Evolutionary conservation across 1,284 basidiomycete species (phyloP), one percentile per base, ranked within the genome.

Genomic region (Tilletia horrida): DNA sequence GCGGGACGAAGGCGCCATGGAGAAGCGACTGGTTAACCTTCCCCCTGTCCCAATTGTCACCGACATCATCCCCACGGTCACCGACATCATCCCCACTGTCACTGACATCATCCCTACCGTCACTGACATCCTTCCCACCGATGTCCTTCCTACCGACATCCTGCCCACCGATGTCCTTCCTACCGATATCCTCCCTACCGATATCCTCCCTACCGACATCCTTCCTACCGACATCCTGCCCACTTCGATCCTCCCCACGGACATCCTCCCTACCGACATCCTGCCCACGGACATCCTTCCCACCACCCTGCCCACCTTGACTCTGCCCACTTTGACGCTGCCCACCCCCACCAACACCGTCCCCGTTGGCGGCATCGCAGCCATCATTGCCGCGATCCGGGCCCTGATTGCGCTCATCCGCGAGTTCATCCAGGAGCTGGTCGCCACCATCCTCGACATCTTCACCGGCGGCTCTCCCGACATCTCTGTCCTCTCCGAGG

Each of bases 381-480:
- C 55, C 29, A 1, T 59, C 55, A 2, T 59, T 9, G 55, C 55
- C 29, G 55, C 55, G 27, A 11, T 59, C 29, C 55, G 55, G 14
- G 55, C 55, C 6, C 55, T 59, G 29, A 7, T 59, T 27, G 55
- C 27, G 8, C 55, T 59, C 29, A 59, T 59, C 55, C 55, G 55
- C 1, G 31, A 25, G 13, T 35, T 59, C 29, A 14, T 59, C 55
- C 29, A 14, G 29, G 55, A 59, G 6, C 29, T 59, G 27, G 55
- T 35, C 29, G 50, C n/a, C 21, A 25, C 23, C n/a, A 52, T 52
- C 50, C 50, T 3, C 23, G 50, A 52, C 0, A 52, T 52, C 50
- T 52, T 52, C 50, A 6, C 14, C 50, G 55, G 55, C 55, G 55
- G 29, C 3, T 31, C 29, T 25, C 3, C 45, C 29, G 55, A 59